These are phyloP conservation scores for Aspergillus carbonarius DNA, from an alignment of 2,329 filamentous ascomycete genomes.

Conservation along the genomic window DNA sequence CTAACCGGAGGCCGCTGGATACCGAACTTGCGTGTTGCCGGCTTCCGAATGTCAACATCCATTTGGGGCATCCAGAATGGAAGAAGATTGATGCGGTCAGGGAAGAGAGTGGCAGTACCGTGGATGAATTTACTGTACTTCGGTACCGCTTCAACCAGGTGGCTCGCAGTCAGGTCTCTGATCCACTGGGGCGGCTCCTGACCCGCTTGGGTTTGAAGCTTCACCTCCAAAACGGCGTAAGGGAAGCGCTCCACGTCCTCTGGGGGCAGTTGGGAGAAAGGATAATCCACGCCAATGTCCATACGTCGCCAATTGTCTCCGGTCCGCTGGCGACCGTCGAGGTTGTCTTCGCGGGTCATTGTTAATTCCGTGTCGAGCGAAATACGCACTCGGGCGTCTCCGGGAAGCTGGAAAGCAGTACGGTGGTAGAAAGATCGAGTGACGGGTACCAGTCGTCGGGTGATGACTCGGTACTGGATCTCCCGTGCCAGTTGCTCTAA, in stretches of 20 bases:
- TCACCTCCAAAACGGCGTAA: slow-evolving; percentile 94
- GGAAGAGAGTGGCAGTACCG: slow-evolving; percentile 84
- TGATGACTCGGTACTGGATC: slow-evolving; percentile 89
- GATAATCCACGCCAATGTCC: slow-evolving; percentile 96
- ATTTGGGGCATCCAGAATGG: slow-evolving; percentile 99
- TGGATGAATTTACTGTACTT: slow-evolving; percentile 99
- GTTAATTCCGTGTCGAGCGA: slow-evolving; percentile 95
- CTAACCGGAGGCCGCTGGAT: slow-evolving; percentile 78
- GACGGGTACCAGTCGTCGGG: slow-evolving; percentile 81
- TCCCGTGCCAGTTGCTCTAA: slow-evolving; percentile 87
- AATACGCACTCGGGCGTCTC: slow-evolving; percentile 92
- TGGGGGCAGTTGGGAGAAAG: slow-evolving; percentile 82
- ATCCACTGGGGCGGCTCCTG: slow-evolving; percentile 98
- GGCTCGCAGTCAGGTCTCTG: slow-evolving; percentile 84
- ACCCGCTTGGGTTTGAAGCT: slow-evolving; percentile 92
- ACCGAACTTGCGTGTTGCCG: slow-evolving; percentile 81
- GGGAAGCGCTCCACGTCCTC: slow-evolving; percentile 89
- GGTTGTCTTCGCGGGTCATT: slow-evolving; percentile 92
- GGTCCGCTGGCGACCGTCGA: slow-evolving; percentile 72
- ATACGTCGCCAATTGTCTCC: slow-evolving; percentile 94
- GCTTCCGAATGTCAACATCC: slow-evolving; percentile 96
- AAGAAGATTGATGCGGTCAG: slow-evolving; percentile 79
- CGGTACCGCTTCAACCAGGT: slow-evolving; percentile 96
- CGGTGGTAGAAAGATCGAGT: slow-evolving; percentile 97
- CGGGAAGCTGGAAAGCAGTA: slow-evolving; percentile 94